Evolutionary conservation across 2,329 filamentous ascomycete species (phyloP), one percentile per base, ranked within the genome.

Genomic region (Aciculosporium take): DNA sequence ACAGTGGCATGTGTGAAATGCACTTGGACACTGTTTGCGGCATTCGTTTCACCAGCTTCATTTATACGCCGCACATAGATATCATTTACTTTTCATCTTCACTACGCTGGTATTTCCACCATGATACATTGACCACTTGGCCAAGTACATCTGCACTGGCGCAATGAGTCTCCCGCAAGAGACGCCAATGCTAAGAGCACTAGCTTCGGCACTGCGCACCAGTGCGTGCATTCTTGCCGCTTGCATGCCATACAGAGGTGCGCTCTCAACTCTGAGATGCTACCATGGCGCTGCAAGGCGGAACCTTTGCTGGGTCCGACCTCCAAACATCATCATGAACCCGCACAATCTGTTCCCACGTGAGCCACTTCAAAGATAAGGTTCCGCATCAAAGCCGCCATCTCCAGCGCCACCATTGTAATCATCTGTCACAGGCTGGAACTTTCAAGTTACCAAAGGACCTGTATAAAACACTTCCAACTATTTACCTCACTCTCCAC

Each of bases 361-460:
- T 42, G 49, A 48, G 50, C 46, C 40, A 47, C 40, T 44, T 46
- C 35, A 5, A 27, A 27, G 1, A 29, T 37, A 33, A 33, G 28
- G n/a, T 20, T 41, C 35, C 34, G 33, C 36, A 21, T 47, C 45
- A 43, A 51, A 45, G 33, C 30, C 12, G 45, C 46, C 47, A 46
- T 50, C 48, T 50, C 25, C 21, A 40, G 45, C 43, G 47, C 33
- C 46, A 42, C 49, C 37, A 29, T 40, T n/a, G 23, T 35, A 36
- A 21, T 32, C 41, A 44, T 57, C 50, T 53, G 56, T 56, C 47
- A 51, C 57, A 69, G 71, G 69, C 70, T 74, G 72, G 72, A 74
- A 71, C 72, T 75, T 74, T 76, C 63, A 76, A 76, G 72, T 72
- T 69, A 75, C 70, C 72, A 74, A 66, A 66, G 62, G 67, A 58